phyloP scores from a whole-genome alignment of 73 alveolate species.

The Uronychia binucleata region DNA sequence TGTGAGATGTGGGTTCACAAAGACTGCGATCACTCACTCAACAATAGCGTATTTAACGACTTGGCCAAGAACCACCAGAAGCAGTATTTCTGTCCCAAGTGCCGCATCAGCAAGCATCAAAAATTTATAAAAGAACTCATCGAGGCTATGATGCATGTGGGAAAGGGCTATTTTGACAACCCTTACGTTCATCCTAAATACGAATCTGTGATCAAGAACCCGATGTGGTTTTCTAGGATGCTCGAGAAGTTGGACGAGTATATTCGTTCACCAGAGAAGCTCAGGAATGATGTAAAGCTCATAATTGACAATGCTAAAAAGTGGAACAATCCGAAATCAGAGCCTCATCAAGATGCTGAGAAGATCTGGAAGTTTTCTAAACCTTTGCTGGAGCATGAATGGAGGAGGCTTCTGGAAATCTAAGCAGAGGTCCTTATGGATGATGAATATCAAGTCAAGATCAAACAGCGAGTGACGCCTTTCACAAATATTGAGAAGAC shows the following conservation, averaged over 20 bases:
- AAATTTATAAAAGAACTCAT: slow-evolving; percentile 55
- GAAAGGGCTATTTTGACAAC: not conserved
- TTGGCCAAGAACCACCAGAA: slow-evolving; percentile 44
- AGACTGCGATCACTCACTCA: slow-evolving; percentile 74
- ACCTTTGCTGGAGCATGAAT: slow-evolving; percentile 15
- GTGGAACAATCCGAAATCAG: slow-evolving; percentile 75
- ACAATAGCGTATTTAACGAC: slow-evolving; percentile 35
- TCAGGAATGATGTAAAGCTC: slow-evolving; percentile 68
- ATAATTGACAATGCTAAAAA: slow-evolving; percentile 87
- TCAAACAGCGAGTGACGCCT: slow-evolving; percentile 3
- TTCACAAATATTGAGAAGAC: not conserved
- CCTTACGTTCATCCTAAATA: slow-evolving; percentile 45
- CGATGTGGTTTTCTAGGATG: slow-evolving; percentile 85
- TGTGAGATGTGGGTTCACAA: slow-evolving; percentile 86
- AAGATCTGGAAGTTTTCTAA: slow-evolving; percentile 63
- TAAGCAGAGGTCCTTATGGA: slow-evolving; percentile 41
- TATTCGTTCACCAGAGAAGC: slow-evolving; percentile 63
- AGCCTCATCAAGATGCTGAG: slow-evolving; percentile 81
- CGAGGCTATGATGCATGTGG: slow-evolving; percentile 12
- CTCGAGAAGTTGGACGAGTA: slow-evolving; percentile 71
- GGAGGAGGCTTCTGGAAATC: slow-evolving; percentile 37
- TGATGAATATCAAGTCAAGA: slow-evolving; percentile 22
- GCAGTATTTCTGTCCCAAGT: slow-evolving; percentile 78
- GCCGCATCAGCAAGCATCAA: slow-evolving; percentile 62
- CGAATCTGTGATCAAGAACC: slow-evolving; percentile 78